Evolutionary conservation across 345 rosid genomes (phyloP).

Genomic region (Lepidium africanum): DNA sequence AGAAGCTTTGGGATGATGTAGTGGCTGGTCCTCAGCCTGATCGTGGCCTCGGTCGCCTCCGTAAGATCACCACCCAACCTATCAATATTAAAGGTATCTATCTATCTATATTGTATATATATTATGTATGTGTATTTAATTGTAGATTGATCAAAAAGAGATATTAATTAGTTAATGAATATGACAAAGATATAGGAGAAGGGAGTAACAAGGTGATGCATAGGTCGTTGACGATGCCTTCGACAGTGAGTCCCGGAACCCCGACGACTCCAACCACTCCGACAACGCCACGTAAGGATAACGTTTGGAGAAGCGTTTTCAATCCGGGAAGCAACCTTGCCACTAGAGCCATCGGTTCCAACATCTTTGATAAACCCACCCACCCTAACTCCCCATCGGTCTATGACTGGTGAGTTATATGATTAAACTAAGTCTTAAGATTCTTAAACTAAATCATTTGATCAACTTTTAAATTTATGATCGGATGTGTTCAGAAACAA

Average conservation of each 20-base stretch:
- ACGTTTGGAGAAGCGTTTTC: slow-evolving; percentile 98
- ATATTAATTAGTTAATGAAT: background rate
- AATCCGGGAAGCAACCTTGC: slow-evolving; percentile 93
- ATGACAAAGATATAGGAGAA: slow-evolving; percentile 31
- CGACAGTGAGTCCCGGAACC: slow-evolving; percentile 37
- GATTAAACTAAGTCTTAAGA: background rate
- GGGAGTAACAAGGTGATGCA: slow-evolving; percentile 39
- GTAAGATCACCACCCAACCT: slow-evolving; percentile 58
- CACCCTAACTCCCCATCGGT: slow-evolving; percentile 87
- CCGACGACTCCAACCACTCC: slow-evolving; percentile 69
- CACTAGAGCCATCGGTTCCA: slow-evolving; percentile 59
- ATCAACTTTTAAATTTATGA: background rate
- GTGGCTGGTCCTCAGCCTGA: slow-evolving; percentile 94
- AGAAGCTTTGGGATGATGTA: slow-evolving; percentile 86
- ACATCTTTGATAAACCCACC: slow-evolving; percentile 67
- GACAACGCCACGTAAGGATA: slow-evolving; percentile 64
- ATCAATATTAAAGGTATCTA: slow-evolving; percentile 39
- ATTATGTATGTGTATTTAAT: background rate
- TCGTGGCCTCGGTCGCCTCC: slow-evolving; percentile 72
- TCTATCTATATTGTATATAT: too few relatives aligned
- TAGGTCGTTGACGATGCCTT: slow-evolving; percentile 61
- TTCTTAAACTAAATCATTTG: background rate
- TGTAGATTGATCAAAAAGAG: background rate
- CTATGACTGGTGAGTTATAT: slow-evolving; percentile 67
- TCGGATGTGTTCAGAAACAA: background rate